These are phyloP conservation scores for Camellia lanceoleosa DNA, from an alignment of 148 eudicot genomes.

Conservation along the genomic window DNA sequence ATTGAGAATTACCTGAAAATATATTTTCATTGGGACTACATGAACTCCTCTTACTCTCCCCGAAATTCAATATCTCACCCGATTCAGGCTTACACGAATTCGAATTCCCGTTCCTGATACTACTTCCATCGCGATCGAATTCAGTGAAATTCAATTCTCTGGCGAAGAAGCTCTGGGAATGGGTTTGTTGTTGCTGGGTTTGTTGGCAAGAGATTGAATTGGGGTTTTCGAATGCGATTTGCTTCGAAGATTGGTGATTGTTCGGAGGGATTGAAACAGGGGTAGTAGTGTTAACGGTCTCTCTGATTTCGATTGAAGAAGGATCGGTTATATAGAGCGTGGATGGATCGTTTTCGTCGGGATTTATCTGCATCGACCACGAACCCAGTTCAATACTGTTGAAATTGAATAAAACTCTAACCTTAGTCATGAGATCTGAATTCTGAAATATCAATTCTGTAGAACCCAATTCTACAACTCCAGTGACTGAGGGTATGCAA, in stretches of 20 bases:
- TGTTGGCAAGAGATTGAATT: conserved; percentile 22
- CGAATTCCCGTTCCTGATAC: conserved; percentile 30
- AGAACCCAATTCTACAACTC: conserved; percentile 73
- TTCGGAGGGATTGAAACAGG: background rate
- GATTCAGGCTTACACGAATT: conserved; percentile 54
- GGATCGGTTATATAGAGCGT: conserved; percentile 70
- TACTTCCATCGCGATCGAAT: conserved; percentile 33
- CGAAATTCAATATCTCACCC: conserved; percentile 66
- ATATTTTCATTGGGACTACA: conserved; percentile 16
- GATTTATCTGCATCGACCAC: conserved; percentile 14
- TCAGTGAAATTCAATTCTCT: conserved; percentile 68
- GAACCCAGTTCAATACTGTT: conserved; percentile 15
- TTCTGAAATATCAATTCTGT: conserved; percentile 48
- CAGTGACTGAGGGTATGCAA: conserved; percentile 48
- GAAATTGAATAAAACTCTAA: conserved; percentile 45
- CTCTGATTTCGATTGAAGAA: conserved; percentile 7
- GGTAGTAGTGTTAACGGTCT: background rate
- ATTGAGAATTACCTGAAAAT: conserved; percentile 35
- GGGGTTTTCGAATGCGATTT: conserved; percentile 27
- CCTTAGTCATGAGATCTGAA: conserved; percentile 47
- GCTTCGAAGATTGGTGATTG: conserved; percentile 24
- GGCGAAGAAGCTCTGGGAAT: conserved; percentile 20
- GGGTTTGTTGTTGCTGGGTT: conserved; percentile 2
- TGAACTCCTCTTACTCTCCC: conserved; percentile 44
- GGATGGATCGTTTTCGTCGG: conserved; percentile 62